Evolutionary conservation across 495 filamentous ascomycete genomes (phyloP).

Genomic region (Pyrenula aspistea): DNA sequence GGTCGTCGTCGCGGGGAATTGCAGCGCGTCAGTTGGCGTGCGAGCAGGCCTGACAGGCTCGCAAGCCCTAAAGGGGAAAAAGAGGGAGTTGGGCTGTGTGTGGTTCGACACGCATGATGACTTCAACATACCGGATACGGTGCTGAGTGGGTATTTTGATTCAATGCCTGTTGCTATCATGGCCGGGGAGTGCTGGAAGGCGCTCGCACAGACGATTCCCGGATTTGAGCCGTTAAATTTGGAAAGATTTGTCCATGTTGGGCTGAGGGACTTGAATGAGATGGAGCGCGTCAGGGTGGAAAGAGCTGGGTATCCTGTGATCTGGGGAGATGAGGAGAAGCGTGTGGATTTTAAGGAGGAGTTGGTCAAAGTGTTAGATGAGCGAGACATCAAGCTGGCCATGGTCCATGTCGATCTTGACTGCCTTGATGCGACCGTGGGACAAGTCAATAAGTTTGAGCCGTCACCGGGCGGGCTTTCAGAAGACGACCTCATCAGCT

Average conservation of each 20-base stretch:
- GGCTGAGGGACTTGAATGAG: slow-evolving; percentile 10
- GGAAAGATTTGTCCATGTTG: slow-evolving; percentile 12
- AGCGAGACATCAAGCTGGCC: slow-evolving; percentile 5
- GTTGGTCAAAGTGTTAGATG: slow-evolving; percentile 3
- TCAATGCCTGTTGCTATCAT: no score
- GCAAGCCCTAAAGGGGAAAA: no score
- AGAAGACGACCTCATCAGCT: slow-evolving; percentile 10
- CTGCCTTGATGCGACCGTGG: slow-evolving; percentile 12
- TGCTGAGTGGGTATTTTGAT: no score
- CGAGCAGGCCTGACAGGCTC: slow-evolving; percentile 16
- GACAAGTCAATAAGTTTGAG: slow-evolving; percentile 18
- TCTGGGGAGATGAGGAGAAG: slow-evolving; percentile 8
- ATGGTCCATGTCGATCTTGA: slow-evolving; percentile 17
- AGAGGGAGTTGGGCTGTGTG: no score
- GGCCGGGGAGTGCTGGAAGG: no score
- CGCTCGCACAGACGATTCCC: slow-evolving; percentile 11
- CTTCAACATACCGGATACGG: no score
- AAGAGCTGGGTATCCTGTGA: slow-evolving; percentile 10
- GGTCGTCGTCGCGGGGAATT: slow-evolving; percentile 14
- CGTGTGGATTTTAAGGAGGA: slow-evolving; percentile 10
- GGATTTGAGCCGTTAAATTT: slow-evolving; percentile 9
- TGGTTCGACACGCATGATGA: no score
- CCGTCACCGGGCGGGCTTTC: slow-evolving; percentile 12
- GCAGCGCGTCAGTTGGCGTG: slow-evolving; percentile 13
- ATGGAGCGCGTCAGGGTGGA: slow-evolving; percentile 10